Evolutionary conservation across 305 asterid genomes (phyloP).

Genomic region (Solanum hybrid): DNA sequence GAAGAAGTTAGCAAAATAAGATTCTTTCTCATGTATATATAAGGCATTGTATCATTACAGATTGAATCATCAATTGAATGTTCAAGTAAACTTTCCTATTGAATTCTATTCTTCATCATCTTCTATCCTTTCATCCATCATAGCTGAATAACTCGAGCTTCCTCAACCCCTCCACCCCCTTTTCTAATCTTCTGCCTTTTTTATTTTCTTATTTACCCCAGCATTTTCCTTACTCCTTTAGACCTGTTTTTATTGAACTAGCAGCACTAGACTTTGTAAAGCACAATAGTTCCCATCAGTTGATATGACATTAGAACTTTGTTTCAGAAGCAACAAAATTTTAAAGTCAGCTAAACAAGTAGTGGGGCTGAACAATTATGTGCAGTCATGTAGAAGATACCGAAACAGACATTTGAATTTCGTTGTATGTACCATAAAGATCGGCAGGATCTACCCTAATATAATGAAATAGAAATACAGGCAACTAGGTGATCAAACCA

Average conservation of each 20-base stretch:
- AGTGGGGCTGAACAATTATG: not conserved
- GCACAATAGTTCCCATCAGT: not conserved
- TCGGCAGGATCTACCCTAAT: not conserved
- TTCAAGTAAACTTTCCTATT: not conserved
- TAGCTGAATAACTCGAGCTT: not conserved
- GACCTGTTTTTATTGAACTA: not conserved
- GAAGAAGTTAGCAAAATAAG: not conserved
- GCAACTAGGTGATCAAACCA: not conserved
- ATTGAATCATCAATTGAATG: not conserved
- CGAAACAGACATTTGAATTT: not conserved
- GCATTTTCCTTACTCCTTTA: not conserved
- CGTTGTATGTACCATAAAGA: not conserved
- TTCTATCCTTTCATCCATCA: not conserved
- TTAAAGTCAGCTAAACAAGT: not conserved
- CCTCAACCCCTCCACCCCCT: not conserved
- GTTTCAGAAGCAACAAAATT: not conserved
- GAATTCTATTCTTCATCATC: not conserved
- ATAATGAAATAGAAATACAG: not conserved
- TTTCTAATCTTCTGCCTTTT: not conserved
- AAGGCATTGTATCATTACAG: not conserved
- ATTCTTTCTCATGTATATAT: not conserved
- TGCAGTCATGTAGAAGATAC: not conserved
- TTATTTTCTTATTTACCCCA: not conserved
- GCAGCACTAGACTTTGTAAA: not conserved
- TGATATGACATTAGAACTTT: not conserved